Base-by-base conservation (phyloP, 768 basidiomycete genomes). In the Rhodotorula diobovata region DNA sequence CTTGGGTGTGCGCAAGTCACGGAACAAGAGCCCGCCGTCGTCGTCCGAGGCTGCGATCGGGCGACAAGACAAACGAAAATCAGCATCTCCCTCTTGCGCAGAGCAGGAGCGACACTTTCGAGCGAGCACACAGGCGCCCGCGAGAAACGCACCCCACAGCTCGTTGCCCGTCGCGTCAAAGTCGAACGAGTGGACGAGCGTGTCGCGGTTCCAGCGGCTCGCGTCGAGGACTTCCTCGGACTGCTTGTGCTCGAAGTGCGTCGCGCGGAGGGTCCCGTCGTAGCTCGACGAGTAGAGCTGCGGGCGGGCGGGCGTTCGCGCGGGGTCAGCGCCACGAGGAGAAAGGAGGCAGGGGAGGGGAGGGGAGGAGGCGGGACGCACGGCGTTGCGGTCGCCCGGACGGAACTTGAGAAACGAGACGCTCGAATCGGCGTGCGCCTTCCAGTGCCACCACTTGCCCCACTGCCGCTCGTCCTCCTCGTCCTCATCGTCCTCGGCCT, bases 151-250 rank as follows among this genome's bases (percentile, higher is more conserved):
- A 83, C 73, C 28, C 82, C 83, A 67, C n/a, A 77, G 45, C 56
- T 72, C 62, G 61, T 75, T 72, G 21, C 72, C 77, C 23, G 75
- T 76, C 65, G 78, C 78, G 18, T 78, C 74, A 34, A 83, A 71
- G 65, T 83, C 83, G 63, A 83, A 81, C 39, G 80, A 80, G 61
- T 81, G 81, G 45, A 82, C 66, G 18, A 82, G 71, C 35, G 71
- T 77, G 63, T 83, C 81, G 10, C 79, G 78, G 54, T 37, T 8
- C 20, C 54, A 69, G 20, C 9, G 25, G 25, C 68, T 64, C 5
- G 37, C 70, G 30, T 81, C 78, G 61, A 82, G 79, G 45, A 82
- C 66, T 63, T 82, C 81, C 34, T 76, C 76, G 32, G 81, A 82
- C 32, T 67, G 69, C 45, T 79, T 75, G 14, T 78, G 61, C 59